Evolutionary conservation across 768 basidiomycete genomes (phyloP).

Genomic region (Amanita thiersii): DNA sequence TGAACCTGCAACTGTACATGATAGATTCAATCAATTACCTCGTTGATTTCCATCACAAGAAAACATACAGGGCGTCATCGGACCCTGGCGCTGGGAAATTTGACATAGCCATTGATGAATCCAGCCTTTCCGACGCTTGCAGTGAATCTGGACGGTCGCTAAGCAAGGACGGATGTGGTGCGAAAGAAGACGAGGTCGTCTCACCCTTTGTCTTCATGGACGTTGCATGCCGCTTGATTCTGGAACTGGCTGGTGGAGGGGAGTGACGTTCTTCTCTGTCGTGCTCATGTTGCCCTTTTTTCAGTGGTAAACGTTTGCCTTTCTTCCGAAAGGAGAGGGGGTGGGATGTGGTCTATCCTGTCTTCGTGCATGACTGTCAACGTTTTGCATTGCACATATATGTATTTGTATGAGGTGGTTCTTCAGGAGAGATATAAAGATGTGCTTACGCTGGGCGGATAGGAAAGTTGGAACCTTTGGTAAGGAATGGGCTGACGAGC

Average conservation of each 20-base stretch:
- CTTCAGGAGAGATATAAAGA: background rate
- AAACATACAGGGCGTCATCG: constrained; percentile 74
- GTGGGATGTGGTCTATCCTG: background rate
- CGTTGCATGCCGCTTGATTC: constrained; percentile 85
- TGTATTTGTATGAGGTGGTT: constrained; percentile 8
- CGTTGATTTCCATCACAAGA: constrained; percentile 97
- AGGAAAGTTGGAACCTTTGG: no score
- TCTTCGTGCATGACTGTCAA: constrained; percentile 2
- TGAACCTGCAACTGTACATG: constrained; percentile 97
- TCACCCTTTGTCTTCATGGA: constrained; percentile 97
- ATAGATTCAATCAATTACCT: constrained; percentile 95
- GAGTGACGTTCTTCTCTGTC: constrained; percentile 16
- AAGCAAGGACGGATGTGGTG: constrained; percentile 34
- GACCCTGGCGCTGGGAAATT: constrained; percentile 64
- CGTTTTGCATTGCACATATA: background rate
- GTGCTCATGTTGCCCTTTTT: background rate
- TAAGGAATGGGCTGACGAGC: no score
- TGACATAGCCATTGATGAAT: constrained; percentile 53
- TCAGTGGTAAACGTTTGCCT: background rate
- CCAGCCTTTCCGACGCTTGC: constrained; percentile 37
- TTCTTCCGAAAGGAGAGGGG: background rate
- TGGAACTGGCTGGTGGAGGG: constrained; percentile 76
- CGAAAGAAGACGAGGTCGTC: constrained; percentile 55
- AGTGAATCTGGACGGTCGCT: constrained; percentile 52
- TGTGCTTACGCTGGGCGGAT: background rate